phyloP scores from a whole-genome alignment of 2,329 filamentous ascomycete species.

The Aspergillus viridinutans region DNA sequence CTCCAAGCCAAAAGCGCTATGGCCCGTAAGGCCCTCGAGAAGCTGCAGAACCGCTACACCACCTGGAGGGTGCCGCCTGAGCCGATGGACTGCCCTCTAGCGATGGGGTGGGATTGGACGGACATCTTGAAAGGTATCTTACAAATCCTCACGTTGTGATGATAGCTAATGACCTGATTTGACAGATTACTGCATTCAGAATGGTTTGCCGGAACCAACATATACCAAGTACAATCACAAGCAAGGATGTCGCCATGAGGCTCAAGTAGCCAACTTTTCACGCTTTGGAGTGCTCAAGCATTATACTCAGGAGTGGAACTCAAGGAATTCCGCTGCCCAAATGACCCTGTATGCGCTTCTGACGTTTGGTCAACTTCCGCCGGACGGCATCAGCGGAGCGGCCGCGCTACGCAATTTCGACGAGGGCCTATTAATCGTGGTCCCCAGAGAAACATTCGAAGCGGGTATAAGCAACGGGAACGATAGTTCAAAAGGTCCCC shows the following conservation, averaged over 20 bases:
- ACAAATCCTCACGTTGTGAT: not conserved
- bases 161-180: not conserved
- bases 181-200: constrained; percentile 23
- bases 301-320: constrained; percentile 21
- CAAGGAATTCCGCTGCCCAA: constrained; percentile 27
- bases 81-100: constrained; percentile 14
- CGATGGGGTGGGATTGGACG: constrained; percentile 26
- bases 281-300: constrained; percentile 17
- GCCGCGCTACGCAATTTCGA: constrained; percentile 1
- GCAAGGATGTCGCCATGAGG: constrained; percentile 23
- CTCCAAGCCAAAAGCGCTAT: constrained; percentile 20
- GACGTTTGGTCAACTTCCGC: constrained; percentile 4
- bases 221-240: constrained; percentile 23
- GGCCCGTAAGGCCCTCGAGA: constrained; percentile 25
- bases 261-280: constrained; percentile 17
- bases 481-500: not conserved
- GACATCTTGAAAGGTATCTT: constrained; percentile 23
- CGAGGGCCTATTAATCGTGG: not conserved
- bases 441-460: not conserved
- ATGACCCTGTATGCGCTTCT: constrained; percentile 23
- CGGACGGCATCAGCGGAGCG: constrained; percentile 2
- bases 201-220: constrained; percentile 10
- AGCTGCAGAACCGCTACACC: constrained; percentile 20
- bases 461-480: not conserved
- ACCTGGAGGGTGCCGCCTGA: constrained; percentile 26